Conservation (phyloP, 768 basidiomycete species). For the Rhizopogon rudus region DNA sequence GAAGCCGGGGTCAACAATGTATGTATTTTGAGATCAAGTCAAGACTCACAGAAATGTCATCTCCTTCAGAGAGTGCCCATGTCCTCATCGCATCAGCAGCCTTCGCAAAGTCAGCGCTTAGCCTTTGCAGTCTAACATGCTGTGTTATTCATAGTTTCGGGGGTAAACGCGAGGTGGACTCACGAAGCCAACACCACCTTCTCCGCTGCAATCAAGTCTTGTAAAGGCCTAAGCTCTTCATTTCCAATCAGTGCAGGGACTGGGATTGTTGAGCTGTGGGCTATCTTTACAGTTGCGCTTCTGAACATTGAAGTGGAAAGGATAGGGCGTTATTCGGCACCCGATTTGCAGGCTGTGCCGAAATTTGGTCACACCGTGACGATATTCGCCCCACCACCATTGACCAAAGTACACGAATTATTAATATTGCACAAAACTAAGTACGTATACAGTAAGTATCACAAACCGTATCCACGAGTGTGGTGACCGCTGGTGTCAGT, state of each 20-base stretch:
- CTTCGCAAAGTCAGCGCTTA: slow-evolving; percentile 61
- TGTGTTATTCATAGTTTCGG: background rate
- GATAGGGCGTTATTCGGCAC: background rate
- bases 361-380: background rate
- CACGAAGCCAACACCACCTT: slow-evolving; percentile 77
- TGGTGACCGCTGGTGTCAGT: too few species aligned
- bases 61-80: slow-evolving; percentile 80
- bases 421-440: too few species aligned
- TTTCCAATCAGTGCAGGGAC: slow-evolving; percentile 50
- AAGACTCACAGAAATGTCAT: slow-evolving; percentile 66
- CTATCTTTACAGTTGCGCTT: slow-evolving; percentile 74
- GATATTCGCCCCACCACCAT: too few species aligned
- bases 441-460: too few species aligned
- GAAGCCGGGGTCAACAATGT: background rate
- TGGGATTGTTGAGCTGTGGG: slow-evolving; percentile 84
- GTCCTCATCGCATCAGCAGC: slow-evolving; percentile 65
- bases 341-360: background rate
- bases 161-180: slow-evolving; percentile 18
- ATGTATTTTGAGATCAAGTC: background rate
- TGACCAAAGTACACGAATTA: too few species aligned
- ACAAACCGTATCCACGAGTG: too few species aligned
- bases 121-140: slow-evolving; percentile 49
- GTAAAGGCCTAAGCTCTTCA: slow-evolving; percentile 73
- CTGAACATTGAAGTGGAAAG: slow-evolving; percentile 54
- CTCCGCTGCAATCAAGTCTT: slow-evolving; percentile 87